phyloP scores from a whole-genome alignment of 1,284 basidiomycete genomes.

The Ustilago tritici region DNA sequence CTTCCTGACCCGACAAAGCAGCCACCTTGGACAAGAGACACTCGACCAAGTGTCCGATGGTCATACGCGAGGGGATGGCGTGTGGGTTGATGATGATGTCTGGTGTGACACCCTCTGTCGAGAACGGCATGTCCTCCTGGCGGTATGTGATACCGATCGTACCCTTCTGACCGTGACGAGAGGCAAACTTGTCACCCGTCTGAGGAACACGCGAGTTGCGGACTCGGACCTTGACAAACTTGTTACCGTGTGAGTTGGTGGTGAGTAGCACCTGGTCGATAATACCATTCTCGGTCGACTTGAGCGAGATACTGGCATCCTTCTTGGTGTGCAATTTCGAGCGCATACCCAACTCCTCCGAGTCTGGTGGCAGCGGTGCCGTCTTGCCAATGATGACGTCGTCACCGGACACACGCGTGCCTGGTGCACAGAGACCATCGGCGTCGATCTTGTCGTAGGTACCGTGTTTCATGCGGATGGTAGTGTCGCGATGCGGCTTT shows the following conservation, averaged over 20 bases:
- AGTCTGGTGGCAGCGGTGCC: constrained; percentile 93
- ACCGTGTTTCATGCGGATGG: constrained; percentile 95
- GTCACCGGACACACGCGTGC: constrained; percentile 93
- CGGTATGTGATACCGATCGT: constrained; percentile 99
- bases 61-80: constrained; percentile 99
- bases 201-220: constrained; percentile 95
- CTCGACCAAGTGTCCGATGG: constrained; percentile 99
- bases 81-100: constrained; percentile 99
- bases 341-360: constrained; percentile 94
- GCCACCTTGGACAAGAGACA: constrained; percentile 96
- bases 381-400: constrained; percentile 99
- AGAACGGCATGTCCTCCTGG: constrained; percentile 99
- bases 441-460: constrained; percentile 98
- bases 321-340: constrained; percentile 89
- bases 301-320: constrained; percentile 96
- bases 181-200: constrained; percentile 99
- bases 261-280: constrained; percentile 98
- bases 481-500: constrained; percentile 92
- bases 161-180: constrained; percentile 99
- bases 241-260: constrained; percentile 93
- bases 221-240: constrained; percentile 98
- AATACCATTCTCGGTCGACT: constrained; percentile 96
- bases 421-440: constrained; percentile 94
- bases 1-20: constrained; percentile 93
- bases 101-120: constrained; percentile 92